These are phyloP conservation scores for Microbotryum lychnidis-dioicae DNA, from an alignment of 1,284 basidiomycete species.

Conservation along the genomic window DNA sequence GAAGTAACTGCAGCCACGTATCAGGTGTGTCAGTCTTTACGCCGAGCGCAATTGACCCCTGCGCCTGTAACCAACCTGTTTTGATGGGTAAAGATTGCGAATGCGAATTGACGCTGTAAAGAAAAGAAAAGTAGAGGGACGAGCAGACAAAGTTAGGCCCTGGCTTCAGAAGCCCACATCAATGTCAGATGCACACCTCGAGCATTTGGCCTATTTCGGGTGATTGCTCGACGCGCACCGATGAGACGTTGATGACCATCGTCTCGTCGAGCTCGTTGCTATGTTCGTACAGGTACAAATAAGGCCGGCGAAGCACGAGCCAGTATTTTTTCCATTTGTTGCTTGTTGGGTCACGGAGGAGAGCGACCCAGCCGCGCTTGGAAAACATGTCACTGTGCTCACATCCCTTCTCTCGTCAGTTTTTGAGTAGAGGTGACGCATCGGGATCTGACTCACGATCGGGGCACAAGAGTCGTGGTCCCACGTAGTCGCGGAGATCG, in stretches of 20 bases:
- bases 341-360: conserved; percentile 67
- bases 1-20: conserved; percentile 20
- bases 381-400: conserved; percentile 61
- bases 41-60: background rate
- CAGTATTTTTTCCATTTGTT: conserved; percentile 74
- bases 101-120: conserved; percentile 31
- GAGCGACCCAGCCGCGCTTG: conserved; percentile 71
- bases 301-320: conserved; percentile 85
- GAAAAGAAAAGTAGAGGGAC: background rate
- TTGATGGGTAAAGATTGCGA: conserved; percentile 34
- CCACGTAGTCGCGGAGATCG: conserved; percentile 57
- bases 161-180: no score
- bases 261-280: conserved; percentile 75
- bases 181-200: conserved; percentile 52
- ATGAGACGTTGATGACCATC: conserved; percentile 66
- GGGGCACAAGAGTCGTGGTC: conserved; percentile 59
- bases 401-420: conserved; percentile 6
- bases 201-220: conserved; percentile 77
- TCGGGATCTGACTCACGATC: conserved; percentile 49
- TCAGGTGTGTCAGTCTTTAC: background rate
- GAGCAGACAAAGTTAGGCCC: background rate
- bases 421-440: background rate
- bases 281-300: conserved; percentile 75
- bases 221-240: conserved; percentile 76
- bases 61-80: conserved; percentile 9